These are phyloP conservation scores for Triangularia verruculosa DNA, from an alignment of 2,329 filamentous ascomycete species.

Conservation along the genomic window DNA sequence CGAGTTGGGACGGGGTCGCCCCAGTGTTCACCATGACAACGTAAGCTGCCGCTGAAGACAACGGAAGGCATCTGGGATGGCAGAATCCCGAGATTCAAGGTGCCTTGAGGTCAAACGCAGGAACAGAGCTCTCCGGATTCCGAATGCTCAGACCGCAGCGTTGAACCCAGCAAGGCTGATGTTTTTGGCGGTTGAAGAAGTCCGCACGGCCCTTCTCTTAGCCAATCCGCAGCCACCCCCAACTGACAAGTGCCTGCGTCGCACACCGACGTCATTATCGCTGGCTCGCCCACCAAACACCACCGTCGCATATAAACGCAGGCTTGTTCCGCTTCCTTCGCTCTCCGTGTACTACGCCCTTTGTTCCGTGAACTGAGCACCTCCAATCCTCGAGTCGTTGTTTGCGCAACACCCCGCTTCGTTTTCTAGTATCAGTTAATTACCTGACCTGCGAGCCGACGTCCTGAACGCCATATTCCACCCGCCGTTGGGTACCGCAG, in stretches of 20 bases:
- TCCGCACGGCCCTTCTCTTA: not conserved
- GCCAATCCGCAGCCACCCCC: not conserved
- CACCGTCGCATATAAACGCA: constrained; percentile 9
- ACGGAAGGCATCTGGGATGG: not conserved
- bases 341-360: not conserved
- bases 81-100: not conserved
- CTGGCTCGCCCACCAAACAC: not conserved
- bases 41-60: not conserved
- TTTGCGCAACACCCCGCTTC: not conserved
- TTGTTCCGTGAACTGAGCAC: not conserved
- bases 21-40: not conserved
- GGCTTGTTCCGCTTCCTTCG: not conserved
- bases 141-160: not conserved
- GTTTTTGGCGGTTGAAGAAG: not conserved
- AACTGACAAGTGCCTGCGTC: constrained; percentile 5
- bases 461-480: not conserved
- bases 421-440: not conserved
- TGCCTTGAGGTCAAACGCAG: not conserved
- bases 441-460: not conserved
- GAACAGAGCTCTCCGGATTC: not conserved
- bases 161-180: not conserved
- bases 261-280: constrained; percentile 10
- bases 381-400: not conserved
- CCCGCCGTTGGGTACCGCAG: not conserved
- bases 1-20: not conserved